Conservation (phyloP, 106 monocot species). For the Allium fistulosum region DNA sequence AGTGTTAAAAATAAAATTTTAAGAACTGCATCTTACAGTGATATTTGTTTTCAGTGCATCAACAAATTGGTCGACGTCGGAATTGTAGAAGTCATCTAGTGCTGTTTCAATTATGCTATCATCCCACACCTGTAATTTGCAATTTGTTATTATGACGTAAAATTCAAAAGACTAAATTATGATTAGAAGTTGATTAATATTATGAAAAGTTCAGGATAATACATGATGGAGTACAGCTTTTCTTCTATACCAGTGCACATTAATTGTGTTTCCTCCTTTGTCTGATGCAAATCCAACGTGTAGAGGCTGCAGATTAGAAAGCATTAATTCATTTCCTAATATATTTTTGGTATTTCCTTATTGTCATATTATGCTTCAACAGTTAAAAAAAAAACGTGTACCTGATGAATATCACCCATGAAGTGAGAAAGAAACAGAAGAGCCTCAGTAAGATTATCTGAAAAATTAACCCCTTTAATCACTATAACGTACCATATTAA, state of each 20-base stretch:
- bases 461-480: background rate
- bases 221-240: conserved; percentile 43
- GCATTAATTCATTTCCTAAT: too few relatives aligned
- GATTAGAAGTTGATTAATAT: too few relatives aligned
- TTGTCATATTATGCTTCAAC: too few relatives aligned
- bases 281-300: conserved; percentile 52
- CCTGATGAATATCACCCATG: conserved; percentile 61
- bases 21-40: conserved; percentile 18
- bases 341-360: too few relatives aligned
- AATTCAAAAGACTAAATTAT: too few relatives aligned
- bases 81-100: conserved; percentile 20
- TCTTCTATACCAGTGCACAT: conserved; percentile 40
- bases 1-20: background rate
- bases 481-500: background rate
- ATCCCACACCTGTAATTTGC: conserved; percentile 45
- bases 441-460: conserved; percentile 63
- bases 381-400: background rate
- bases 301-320: conserved; percentile 21
- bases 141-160: too few relatives aligned
- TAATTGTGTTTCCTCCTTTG: conserved; percentile 47
- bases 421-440: conserved; percentile 54
- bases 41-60: conserved; percentile 33
- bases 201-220: background rate
- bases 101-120: conserved; percentile 34
- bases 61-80: conserved; percentile 5